Evolutionary conservation across 1,284 basidiomycete species (phyloP).

Genomic region (Grifola frondosa): DNA sequence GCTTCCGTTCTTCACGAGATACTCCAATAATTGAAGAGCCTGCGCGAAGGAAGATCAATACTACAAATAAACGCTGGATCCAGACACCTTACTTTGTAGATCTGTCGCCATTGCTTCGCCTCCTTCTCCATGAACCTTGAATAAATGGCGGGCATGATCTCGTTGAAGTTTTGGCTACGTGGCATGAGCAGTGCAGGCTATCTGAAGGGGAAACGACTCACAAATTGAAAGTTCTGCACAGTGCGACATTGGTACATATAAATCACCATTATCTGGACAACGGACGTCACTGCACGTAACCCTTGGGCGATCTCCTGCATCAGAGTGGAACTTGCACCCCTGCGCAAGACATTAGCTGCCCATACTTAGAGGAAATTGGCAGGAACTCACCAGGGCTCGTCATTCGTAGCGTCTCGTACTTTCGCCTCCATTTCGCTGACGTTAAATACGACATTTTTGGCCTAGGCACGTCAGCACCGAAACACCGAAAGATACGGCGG

Average conservation of each 20-base stretch:
- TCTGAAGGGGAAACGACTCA: slow-evolving; percentile 39
- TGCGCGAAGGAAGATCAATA: slow-evolving; percentile 28
- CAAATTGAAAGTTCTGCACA: slow-evolving; percentile 88
- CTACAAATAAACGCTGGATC: neutral
- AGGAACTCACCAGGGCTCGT: slow-evolving; percentile 84
- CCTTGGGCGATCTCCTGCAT: slow-evolving; percentile 99
- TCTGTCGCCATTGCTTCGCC: slow-evolving; percentile 97
- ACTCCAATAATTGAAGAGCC: slow-evolving; percentile 94
- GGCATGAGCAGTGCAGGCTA: slow-evolving; percentile 2
- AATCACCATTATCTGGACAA: neutral
- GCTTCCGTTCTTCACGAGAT: slow-evolving; percentile 96
- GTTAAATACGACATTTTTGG: slow-evolving; percentile 90
- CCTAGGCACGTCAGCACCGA: slow-evolving; percentile 41
- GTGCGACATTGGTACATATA: neutral
- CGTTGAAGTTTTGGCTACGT: slow-evolving; percentile 93
- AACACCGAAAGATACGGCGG: neutral
- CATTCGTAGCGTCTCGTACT: slow-evolving; percentile 96
- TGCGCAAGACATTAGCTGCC: slow-evolving; percentile 32
- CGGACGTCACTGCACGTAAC: slow-evolving; percentile 46
- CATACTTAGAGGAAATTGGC: neutral
- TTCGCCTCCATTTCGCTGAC: slow-evolving; percentile 97
- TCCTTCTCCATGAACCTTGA: slow-evolving; percentile 96
- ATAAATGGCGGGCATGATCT: slow-evolving; percentile 99
- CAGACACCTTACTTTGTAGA: slow-evolving; percentile 80
- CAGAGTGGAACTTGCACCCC: slow-evolving; percentile 96